Evolutionary conservation across 2,329 filamentous ascomycete genomes (phyloP).

Genomic region (Penicillium brevicompactum): DNA sequence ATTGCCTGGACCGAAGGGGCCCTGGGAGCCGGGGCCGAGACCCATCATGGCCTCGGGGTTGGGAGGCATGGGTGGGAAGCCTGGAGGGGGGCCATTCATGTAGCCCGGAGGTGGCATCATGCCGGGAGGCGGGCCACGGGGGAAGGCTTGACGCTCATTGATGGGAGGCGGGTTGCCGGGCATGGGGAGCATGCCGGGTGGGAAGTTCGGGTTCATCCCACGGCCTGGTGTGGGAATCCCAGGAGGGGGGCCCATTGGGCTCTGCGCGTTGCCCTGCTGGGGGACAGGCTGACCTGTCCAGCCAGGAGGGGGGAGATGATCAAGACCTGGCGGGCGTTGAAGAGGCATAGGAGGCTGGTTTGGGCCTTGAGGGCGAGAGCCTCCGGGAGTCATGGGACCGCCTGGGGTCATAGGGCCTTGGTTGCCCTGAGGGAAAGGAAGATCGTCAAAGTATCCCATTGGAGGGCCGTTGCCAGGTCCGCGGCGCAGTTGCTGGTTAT

Average conservation of each 20-base stretch:
- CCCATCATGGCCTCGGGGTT: conserved; percentile 43
- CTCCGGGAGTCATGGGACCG: conserved; percentile 39
- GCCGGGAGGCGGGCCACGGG: conserved; percentile 44
- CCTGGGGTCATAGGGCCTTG: conserved; percentile 40
- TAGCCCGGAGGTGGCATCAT: conserved; percentile 51
- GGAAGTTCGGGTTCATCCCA: conserved; percentile 42
- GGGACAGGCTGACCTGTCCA: conserved; percentile 41
- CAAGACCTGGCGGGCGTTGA: conserved; percentile 48
- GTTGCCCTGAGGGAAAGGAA: conserved; percentile 37
- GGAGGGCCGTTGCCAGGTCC: conserved; percentile 41
- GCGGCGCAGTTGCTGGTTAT: conserved; percentile 40
- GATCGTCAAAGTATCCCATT: conserved; percentile 45
- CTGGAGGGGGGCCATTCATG: conserved; percentile 44
- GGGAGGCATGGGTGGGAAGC: conserved; percentile 43
- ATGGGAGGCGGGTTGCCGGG: conserved; percentile 30
- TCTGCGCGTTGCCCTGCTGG: conserved; percentile 37
- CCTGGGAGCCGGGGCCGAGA: conserved; percentile 36
- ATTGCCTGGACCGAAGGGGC: conserved; percentile 38
- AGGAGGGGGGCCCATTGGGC: conserved; percentile 40
- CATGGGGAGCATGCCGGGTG: conserved; percentile 46
- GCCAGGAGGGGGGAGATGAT: conserved; percentile 44
- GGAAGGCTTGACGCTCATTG: conserved; percentile 40
- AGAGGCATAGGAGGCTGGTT: conserved; percentile 41
- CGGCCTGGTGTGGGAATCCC: conserved; percentile 41
- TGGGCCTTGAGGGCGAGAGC: conserved; percentile 36